Evolutionary conservation across 1,139 yeast species (phyloP).

Genomic region (Petasospora fabianii): DNA sequence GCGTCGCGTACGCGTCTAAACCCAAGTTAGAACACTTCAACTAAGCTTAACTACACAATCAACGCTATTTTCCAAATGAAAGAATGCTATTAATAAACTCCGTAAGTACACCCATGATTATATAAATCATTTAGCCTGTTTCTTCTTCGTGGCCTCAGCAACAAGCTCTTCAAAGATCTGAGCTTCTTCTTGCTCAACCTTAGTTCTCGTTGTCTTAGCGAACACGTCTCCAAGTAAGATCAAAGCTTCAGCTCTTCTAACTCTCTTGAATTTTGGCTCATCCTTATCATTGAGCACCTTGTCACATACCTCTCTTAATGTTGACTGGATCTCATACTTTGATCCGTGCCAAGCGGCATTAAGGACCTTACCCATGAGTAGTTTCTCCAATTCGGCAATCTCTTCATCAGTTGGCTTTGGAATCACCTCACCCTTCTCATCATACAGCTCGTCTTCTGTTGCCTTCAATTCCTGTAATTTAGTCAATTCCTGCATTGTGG

Average conservation of each 20-base stretch:
- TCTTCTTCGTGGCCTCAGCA: slow-evolving; percentile 85
- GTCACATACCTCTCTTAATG: slow-evolving; percentile 84
- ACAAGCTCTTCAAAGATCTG: slow-evolving; percentile 86
- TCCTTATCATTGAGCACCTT: slow-evolving; percentile 61
- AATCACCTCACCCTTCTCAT: slow-evolving; percentile 46
- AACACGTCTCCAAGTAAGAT: slow-evolving; percentile 73
- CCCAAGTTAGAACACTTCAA: too few species aligned
- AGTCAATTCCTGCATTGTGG: slow-evolving; percentile 78
- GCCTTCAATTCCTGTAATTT: slow-evolving; percentile 61
- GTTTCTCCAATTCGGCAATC: slow-evolving; percentile 80
- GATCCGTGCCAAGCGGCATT: slow-evolving; percentile 98
- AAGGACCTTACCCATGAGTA: slow-evolving; percentile 82
- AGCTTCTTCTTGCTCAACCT: slow-evolving; percentile 88
- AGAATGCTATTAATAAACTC: too few species aligned
- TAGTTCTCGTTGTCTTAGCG: slow-evolving; percentile 61
- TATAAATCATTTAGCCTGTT: slow-evolving; percentile 36
- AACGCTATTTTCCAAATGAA: too few species aligned
- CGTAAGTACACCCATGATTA: too few species aligned
- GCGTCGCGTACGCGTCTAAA: too few species aligned
- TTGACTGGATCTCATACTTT: slow-evolving; percentile 83
- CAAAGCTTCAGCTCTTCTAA: slow-evolving; percentile 79
- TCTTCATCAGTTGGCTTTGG: slow-evolving; percentile 72
- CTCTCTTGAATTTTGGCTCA: slow-evolving; percentile 51
- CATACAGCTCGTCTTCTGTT: slow-evolving; percentile 31
- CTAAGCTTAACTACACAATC: too few species aligned